Base-by-base conservation (phyloP, 768 basidiomycete genomes). In the Boletus patriciae region DNA sequence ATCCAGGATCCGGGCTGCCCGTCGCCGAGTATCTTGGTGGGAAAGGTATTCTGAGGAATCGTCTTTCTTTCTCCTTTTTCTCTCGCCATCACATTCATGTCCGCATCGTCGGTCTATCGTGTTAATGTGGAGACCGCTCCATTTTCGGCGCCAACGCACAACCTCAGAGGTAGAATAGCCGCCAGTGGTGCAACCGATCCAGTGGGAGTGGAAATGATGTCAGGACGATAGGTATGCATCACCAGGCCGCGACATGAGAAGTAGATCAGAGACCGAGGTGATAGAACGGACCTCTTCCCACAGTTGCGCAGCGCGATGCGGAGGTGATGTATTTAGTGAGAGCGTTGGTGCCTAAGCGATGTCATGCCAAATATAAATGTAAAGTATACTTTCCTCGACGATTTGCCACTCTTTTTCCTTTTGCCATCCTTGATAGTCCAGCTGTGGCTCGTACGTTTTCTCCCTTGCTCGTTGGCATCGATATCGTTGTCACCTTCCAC, bases 241-340 rank as follows among this genome's bases (percentile, higher is more conserved):
- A 41, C 54, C 19, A 18, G 21, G n/a, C 36, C 46, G 40, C 12
- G 25, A 37, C 15, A 13, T 25, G 25, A 25, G 25, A 25, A 25
- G 25, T 2, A 25, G 25, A 25, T 25, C 4, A 25, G 25, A 25
- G 25, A 25, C 25, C 31, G 41, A 38, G 49, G 46, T 13, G 27
- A 59, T 62, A 53, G 50, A 57, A 23, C 50, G 55, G 52, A 42
- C 18, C 18, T 41, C 21, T 59, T 57, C 55, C 33, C 55, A 54
- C 31, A 34, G 15, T 27, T 37, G 33, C 7, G 37, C 38, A 34
- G 45, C 38, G 16, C 12, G 6, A 36, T 42, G 52, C 46, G 54
- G 56, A 42, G 53, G 49, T 62, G 50, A 50, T 25, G 10, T 10
- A 33, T 33, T 15, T 16, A 16, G 12, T 15, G 31, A 50, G 29